Base-by-base conservation (phyloP, 495 filamentous ascomycete species). In the Sabuloglossum arenarium region DNA sequence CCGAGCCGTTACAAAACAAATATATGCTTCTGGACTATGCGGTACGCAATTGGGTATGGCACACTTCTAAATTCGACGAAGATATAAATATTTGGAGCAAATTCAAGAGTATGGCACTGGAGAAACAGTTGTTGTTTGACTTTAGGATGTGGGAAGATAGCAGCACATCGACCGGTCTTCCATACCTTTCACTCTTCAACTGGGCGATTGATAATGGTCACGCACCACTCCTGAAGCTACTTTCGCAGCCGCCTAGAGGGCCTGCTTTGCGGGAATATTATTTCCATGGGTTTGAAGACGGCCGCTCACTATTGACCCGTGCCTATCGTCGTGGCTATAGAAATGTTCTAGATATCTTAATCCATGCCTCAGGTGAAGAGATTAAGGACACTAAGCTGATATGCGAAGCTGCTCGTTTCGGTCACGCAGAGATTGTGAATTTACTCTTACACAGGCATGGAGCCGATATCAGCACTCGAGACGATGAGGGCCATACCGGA, bases 21-120 rank as follows among this genome's bases (percentile, higher is more conserved):
- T 54, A 59, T 3, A 19, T 60, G 16, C 23, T 65, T 14, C 25
- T 51, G 23, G 21, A 29, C 14, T 51, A 51, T 12, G 47, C 47
- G 27, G 12, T 51, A 6, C 23, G 28, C 14, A 51, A 51, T 23
- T 51, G 47, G 47, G 28, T 51, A 27, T 2, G 47, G n/a, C 47
- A 51, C 21, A 19, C 47, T 4, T 27, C 47, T 3, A 14, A 30
- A 11, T 51, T 51, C 28, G n/a, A 14, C 4, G 47, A 51, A 51
- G 24, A 27, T 19, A 51, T 23, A 27, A 51, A 21, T 19, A 51
- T 30, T 21, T 51, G 47, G 47, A 51, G 28, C 11, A 16, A 11
- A 9, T 51, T 51, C 28, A 27, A 19, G 24, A 21, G 21, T 23
- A 12, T 51, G 4, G 47, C 47, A 21, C 14, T 51, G 47, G 47